Conservation (phyloP, 1,284 basidiomycete genomes). For the Spongispora temasekensis region DNA sequence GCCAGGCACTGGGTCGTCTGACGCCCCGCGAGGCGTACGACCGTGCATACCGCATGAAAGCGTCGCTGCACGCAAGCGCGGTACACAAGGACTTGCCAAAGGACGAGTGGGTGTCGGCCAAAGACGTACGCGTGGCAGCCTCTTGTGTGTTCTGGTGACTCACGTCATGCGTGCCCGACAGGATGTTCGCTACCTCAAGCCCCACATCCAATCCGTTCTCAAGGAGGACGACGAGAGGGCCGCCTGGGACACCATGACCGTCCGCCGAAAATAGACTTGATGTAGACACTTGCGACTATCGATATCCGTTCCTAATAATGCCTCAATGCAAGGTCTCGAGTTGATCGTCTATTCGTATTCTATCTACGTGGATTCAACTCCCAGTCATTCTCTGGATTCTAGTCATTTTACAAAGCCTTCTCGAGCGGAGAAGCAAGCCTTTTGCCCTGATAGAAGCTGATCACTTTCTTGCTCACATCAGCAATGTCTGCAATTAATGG, state of each 20-base stretch:
- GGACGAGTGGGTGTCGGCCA: constrained; percentile 78
- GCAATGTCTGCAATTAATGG: constrained; percentile 64
- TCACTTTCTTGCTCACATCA: constrained; percentile 79
- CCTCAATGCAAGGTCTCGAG: neutral
- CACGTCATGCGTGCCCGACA: constrained; percentile 37
- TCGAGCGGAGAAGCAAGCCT: constrained; percentile 79
- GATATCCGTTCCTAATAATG: constrained; percentile 21
- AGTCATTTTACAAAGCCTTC: constrained; percentile 57
- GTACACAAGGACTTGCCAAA: constrained; percentile 85
- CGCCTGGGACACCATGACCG: constrained; percentile 80
- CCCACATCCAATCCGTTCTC: constrained; percentile 75
- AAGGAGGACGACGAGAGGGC: constrained; percentile 81
- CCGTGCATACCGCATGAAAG: constrained; percentile 88
- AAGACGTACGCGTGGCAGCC: constrained; percentile 67
- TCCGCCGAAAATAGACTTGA: constrained; percentile 59
- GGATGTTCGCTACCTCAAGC: constrained; percentile 91
- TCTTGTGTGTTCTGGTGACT: neutral
- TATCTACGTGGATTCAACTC: constrained; percentile 14
- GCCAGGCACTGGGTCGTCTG: constrained; percentile 82
- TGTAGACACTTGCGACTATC: constrained; percentile 28
- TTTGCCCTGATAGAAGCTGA: constrained; percentile 83
- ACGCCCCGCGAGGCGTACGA: constrained; percentile 84
- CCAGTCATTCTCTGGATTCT: neutral
- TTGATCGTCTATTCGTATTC: constrained; percentile 13
- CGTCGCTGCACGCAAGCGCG: constrained; percentile 72